Base-by-base conservation (phyloP, 225 moss, liverwort and hornwort species). In the Marchantia paleacea region DNA sequence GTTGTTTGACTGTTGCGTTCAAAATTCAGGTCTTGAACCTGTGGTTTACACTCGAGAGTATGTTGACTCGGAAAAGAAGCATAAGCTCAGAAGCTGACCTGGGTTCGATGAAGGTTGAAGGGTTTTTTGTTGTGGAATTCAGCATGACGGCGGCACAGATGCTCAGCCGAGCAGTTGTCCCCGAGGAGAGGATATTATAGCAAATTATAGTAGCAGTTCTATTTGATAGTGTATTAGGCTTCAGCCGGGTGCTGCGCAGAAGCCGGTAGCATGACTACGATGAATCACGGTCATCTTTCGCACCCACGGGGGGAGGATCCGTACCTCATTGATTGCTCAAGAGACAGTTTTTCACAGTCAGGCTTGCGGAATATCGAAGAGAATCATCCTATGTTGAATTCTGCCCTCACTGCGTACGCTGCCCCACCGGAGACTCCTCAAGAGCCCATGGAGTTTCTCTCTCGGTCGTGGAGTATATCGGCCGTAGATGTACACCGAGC, bases 381-480 rank as follows among this genome's bases (percentile, higher is more conserved):
- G 83, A 87, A 90, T 86, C 86, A 88, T n/a, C 90, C 92, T 1
- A 90, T 90, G 92, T 83, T 84, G 55, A 85, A 88, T 87, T 82
- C 85, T 69, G 83, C 87, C 5, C 75, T 90, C 0, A 79, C 84
- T 78, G 75, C 90, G 0, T 92, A 87, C 64, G 87, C 92, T 0
- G 89, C 90, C 0, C 86, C 92, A 26, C 92, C 92, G 66, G 92
- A 89, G 80, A 92, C 90, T 50, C 92, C 92, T 47, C 81, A 86
- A 65, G 90, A 92, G 75, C 89, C 90, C 7, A 92, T 92, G 92
- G 90, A 92, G 84, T 92, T 92, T 78, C 83, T 92, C 6, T 87
- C 90, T n/a, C 79, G 92, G 47, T 92, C 92, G 8, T 92, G 92
- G 92, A 92, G 92, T 79, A 90, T 90, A 47, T 89, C 90, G 29